Conservation (phyloP, 2,329 filamentous ascomycete species). For the Penicillium concentricum region DNA sequence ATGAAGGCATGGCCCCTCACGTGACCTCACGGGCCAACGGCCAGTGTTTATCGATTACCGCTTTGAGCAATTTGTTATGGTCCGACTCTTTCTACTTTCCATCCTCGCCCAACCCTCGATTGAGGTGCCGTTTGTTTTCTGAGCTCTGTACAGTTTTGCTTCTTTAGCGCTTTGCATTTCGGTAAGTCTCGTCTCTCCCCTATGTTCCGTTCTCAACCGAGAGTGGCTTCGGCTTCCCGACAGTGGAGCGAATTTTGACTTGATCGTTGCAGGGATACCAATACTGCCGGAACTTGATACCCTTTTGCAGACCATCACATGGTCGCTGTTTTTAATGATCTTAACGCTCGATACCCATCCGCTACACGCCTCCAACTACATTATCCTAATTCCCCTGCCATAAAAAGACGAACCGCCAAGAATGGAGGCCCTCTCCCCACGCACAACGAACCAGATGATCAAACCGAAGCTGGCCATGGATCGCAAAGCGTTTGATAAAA, state of each 20-base stretch:
- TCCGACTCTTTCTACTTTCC: constrained; percentile 21
- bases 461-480: constrained; percentile 43
- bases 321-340: constrained; percentile 17
- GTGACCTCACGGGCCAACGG: constrained; percentile 14
- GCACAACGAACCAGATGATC: constrained; percentile 48
- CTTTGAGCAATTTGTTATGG: constrained; percentile 31
- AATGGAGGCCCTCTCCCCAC: constrained; percentile 51
- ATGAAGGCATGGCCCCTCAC: no score
- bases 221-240: constrained; percentile 15
- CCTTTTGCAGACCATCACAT: constrained; percentile 12
- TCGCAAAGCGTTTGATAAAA: constrained; percentile 40
- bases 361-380: not conserved
- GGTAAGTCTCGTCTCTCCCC: constrained; percentile 14
- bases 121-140: constrained; percentile 19
- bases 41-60: constrained; percentile 44
- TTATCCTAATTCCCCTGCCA: not conserved
- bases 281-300: constrained; percentile 26
- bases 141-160: constrained; percentile 26
- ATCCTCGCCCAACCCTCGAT: constrained; percentile 17
- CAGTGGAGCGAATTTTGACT: constrained; percentile 17
- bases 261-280: constrained; percentile 28
- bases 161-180: constrained; percentile 29
- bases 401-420: constrained; percentile 14
- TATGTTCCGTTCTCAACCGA: constrained; percentile 7
- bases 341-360: constrained; percentile 13